Evolutionary conservation across 306 rosid genomes (phyloP).

Genomic region (Rosa multiflora): DNA sequence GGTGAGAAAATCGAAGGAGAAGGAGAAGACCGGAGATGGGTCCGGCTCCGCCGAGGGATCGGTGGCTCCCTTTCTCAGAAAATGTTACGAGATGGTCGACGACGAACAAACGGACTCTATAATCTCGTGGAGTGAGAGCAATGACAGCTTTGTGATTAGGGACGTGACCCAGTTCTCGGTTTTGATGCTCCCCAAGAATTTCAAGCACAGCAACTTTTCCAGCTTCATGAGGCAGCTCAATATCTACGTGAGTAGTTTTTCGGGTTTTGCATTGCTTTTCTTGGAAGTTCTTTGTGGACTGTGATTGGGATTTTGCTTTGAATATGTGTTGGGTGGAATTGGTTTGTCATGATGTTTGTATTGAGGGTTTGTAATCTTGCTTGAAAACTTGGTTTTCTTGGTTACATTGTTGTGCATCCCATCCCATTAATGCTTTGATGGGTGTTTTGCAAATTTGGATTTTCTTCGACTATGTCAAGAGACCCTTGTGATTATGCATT

Average conservation of each 20-base stretch:
- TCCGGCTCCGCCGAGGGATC: slow-evolving; percentile 23
- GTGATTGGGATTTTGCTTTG: background rate
- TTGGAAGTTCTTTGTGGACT: background rate
- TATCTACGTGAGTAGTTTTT: slow-evolving; percentile 52
- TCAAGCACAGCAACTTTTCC: slow-evolving; percentile 86
- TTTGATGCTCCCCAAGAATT: slow-evolving; percentile 57
- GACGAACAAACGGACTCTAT: slow-evolving; percentile 50
- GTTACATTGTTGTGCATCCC: background rate
- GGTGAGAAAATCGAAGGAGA: slow-evolving; percentile 52
- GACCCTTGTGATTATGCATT: background rate
- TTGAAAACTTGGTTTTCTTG: background rate
- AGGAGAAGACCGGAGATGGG: slow-evolving; percentile 35
- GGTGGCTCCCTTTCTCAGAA: slow-evolving; percentile 68
- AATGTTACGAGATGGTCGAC: slow-evolving; percentile 78
- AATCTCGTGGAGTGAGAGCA: slow-evolving; percentile 53
- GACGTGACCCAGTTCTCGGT: slow-evolving; percentile 65
- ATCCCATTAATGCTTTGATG: background rate
- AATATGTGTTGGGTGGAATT: background rate
- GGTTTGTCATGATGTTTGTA: background rate
- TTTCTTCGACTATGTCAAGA: background rate
- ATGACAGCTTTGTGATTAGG: slow-evolving; percentile 49
- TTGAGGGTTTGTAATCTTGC: background rate
- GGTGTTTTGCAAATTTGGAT: background rate
- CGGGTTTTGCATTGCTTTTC: background rate
- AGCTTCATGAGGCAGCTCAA: slow-evolving; percentile 93